Evolutionary conservation across 1,284 basidiomycete genomes (phyloP), one percentile per base, ranked within the genome.

Genomic region (Retiboletus fuscus): DNA sequence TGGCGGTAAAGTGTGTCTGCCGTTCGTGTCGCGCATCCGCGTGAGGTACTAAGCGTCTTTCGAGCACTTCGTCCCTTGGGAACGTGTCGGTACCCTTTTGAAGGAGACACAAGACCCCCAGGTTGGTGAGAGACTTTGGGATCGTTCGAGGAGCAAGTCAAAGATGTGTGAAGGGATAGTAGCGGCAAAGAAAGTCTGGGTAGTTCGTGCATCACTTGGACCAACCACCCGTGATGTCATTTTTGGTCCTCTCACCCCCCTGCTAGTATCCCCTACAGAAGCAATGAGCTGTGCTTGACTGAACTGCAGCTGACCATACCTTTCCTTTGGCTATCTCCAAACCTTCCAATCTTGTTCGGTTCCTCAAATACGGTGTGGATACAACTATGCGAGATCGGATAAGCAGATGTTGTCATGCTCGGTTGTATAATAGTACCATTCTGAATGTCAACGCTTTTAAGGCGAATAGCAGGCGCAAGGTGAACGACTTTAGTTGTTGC

Each of bases 21-120:
- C 26, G 24, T 16, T 22, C 18, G 2, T 47, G 12, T 55, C 8
- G 26, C 15, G 20, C 28, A 26, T 46, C 28, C 3, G 41, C 20
- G 7, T 41, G 46, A 4, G 30, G n/a, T 43, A 15, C 43, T 71
- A 53, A 71, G 28, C 41, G n/a, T 34, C 55, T 57, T 58, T 60
- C 6, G 49, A 85, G 81, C 85, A 80, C 64, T 72, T 86, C 30
- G 77, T 81, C 28, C 85, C 85, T 0, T 85, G 83, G 82, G 84
- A 85, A 11, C 75, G 81, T 1, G 53, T 77, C 0, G 80, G 77
- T 3, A 60, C 70, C 12, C 68, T 80, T 13, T 66, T 72, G n/a
- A 43, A 67, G 28, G 71, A 61, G 1, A 74, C 80, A 16, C 75
- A 77, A 64, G 82, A 84, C 57, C 77, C 77, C 12, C 74, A 75